Evolutionary conservation across 805 yeast species (phyloP).

Genomic region (Naumovozyma dairenensis): DNA sequence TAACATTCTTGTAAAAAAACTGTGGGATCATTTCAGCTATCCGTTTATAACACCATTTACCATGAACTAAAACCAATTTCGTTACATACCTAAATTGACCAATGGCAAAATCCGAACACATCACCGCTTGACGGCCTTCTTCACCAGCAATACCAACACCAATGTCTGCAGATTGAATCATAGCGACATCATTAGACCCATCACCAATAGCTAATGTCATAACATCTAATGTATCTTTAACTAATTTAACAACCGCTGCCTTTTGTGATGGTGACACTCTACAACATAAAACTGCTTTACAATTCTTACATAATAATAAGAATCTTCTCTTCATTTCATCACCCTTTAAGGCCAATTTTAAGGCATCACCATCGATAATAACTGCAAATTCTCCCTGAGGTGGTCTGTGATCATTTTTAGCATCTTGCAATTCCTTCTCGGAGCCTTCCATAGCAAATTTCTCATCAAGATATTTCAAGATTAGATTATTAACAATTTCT

Average conservation of each 20-base stretch:
- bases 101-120: slow-evolving; percentile 83
- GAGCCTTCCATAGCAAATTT: slow-evolving; percentile 54
- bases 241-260: slow-evolving; percentile 70
- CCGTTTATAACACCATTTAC: slow-evolving; percentile 80
- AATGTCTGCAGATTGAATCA: slow-evolving; percentile 82
- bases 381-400: slow-evolving; percentile 65
- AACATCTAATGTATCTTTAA: slow-evolving; percentile 62
- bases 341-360: slow-evolving; percentile 42
- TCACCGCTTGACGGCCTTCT: slow-evolving; percentile 83
- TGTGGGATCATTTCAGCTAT: slow-evolving; percentile 76
- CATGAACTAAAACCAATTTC: slow-evolving; percentile 62
- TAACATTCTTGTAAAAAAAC: slow-evolving; percentile 71
- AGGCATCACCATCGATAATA: slow-evolving; percentile 74
- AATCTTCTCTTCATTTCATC: slow-evolving; percentile 45
- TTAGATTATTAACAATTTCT: slow-evolving; percentile 36
- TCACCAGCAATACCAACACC: slow-evolving; percentile 91
- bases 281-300: slow-evolving; percentile 76
- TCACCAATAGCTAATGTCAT: slow-evolving; percentile 86
- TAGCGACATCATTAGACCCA: slow-evolving; percentile 84
- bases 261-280: slow-evolving; percentile 85
- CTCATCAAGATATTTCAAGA: slow-evolving; percentile 44
- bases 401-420: slow-evolving; percentile 50
- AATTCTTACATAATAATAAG: slow-evolving; percentile 63
- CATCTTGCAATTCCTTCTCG: slow-evolving; percentile 43
- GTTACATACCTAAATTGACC: slow-evolving; percentile 72